Evolutionary conservation across 345 rosid species (phyloP).

Genomic region (Eucalyptus tenuipes): DNA sequence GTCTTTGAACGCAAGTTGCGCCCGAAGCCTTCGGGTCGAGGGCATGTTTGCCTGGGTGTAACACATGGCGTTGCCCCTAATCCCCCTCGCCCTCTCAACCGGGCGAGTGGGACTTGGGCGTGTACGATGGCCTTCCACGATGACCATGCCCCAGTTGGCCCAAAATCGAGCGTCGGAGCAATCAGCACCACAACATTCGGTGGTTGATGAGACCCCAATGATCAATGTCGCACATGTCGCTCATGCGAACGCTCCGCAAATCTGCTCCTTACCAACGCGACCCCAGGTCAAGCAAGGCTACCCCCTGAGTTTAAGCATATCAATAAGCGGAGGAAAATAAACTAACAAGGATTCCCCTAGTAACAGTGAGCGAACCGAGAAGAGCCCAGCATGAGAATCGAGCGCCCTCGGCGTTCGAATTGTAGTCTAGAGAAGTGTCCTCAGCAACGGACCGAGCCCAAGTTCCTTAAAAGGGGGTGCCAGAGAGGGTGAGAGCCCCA

Average conservation of each 20-base stretch:
- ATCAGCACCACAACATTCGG: neutral
- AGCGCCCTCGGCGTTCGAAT: no score
- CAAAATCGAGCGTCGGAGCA: neutral
- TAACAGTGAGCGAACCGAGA: no score
- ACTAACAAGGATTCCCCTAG: no score
- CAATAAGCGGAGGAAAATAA: no score
- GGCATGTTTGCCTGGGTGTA: neutral
- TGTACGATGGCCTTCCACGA: neutral
- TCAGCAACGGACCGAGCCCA: no score
- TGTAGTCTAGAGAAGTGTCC: no score
- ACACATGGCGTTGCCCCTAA: neutral
- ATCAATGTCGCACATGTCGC: neutral
- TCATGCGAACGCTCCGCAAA: neutral
- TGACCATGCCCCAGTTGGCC: neutral
- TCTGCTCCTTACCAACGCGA: neutral
- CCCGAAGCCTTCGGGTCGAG: neutral
- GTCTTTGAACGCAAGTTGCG: neutral
- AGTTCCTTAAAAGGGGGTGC: no score
- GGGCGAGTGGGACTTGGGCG: neutral
- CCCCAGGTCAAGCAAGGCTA: no score
- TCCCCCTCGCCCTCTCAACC: no score
- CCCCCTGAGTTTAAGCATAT: no score
- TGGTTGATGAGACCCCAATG: neutral
- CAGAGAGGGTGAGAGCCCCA: no score
- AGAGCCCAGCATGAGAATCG: no score